phyloP scores from a whole-genome alignment of 345 rosid species.

The Syzygium aqueum region DNA sequence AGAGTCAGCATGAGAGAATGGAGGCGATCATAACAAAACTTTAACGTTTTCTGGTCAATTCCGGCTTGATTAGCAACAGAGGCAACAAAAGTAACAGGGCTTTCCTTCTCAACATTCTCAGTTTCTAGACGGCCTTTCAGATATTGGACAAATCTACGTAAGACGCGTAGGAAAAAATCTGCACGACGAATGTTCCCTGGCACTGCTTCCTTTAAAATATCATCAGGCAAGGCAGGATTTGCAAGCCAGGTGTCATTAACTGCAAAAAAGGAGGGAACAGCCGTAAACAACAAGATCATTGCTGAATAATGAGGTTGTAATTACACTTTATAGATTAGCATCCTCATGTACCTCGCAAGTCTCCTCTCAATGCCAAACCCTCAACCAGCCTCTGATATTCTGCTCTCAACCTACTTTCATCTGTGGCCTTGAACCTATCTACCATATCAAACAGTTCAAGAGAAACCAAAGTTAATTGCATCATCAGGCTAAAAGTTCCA shows the following conservation, averaged over 20 bases:
- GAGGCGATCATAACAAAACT: conserved; percentile 94
- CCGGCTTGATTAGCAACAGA: conserved; percentile 74
- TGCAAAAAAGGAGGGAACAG: conserved; percentile 11
- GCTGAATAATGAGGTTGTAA: not conserved
- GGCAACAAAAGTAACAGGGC: conserved; percentile 78
- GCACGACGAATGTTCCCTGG: conserved; percentile 97
- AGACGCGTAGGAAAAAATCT: conserved; percentile 87
- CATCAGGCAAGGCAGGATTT: conserved; percentile 97
- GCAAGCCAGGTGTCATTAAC: conserved; percentile 87
- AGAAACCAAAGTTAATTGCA: conserved; percentile 7
- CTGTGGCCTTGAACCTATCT: conserved; percentile 99
- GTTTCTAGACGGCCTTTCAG: conserved; percentile 65
- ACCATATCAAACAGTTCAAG: conserved; percentile 49
- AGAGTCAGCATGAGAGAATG: conserved; percentile 91
- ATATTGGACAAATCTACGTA: conserved; percentile 87
- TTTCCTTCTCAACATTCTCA: conserved; percentile 88
- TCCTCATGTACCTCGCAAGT: conserved; percentile 55
- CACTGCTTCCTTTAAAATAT: conserved; percentile 90
- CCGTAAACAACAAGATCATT: not conserved
- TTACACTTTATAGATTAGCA: not conserved
- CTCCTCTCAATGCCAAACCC: conserved; percentile 90
- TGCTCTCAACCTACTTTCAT: conserved; percentile 85
- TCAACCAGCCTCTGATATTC: conserved; percentile 91
- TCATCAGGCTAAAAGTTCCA: not conserved
- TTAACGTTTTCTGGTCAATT: conserved; percentile 85